Percentiles rank a stretch among this genome's conserved stretches.
Evolutionary conservation across 106 monocot genomes (phyloP).

Genomic region (Iris macrosiphon): DNA sequence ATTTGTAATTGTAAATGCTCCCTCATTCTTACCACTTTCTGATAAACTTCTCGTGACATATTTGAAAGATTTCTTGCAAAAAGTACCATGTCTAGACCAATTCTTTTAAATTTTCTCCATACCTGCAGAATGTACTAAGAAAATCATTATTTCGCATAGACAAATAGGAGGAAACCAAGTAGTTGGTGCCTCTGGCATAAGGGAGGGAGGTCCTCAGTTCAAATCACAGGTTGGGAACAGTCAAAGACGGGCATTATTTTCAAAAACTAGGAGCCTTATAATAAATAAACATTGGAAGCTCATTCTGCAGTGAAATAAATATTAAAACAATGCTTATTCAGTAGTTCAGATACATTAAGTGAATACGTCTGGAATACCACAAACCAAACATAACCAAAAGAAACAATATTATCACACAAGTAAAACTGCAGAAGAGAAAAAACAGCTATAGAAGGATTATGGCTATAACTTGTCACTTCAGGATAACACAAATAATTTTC

Average conservation of each 20-base stretch:
- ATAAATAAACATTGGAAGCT: neutral
- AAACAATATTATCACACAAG: too few species aligned
- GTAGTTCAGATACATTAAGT: neutral
- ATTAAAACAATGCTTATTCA: neutral
- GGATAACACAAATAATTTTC: too few species aligned
- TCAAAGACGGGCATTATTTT: too few species aligned
- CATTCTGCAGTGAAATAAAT: neutral
- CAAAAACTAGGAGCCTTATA: too few species aligned
- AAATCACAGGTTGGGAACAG: too few species aligned
- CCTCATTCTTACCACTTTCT: conserved; percentile 35
- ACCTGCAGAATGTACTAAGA: conserved; percentile 29
- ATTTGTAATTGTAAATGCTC: neutral
- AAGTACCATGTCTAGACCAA: conserved; percentile 64
- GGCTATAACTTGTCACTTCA: too few species aligned
- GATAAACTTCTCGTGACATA: conserved; percentile 29
- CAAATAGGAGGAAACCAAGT: too few species aligned
- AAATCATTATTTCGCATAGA: too few species aligned
- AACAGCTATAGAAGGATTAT: too few species aligned
- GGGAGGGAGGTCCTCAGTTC: too few species aligned
- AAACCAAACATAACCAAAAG: neutral
- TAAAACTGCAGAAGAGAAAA: too few species aligned
- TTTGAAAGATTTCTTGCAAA: conserved; percentile 57
- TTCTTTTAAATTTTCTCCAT: conserved; percentile 48
- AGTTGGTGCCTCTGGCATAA: too few species aligned
- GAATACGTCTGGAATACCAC: neutral